phyloP scores from a whole-genome alignment of 2,329 filamentous ascomycete genomes.

The Fonsecaea erecta region DNA sequence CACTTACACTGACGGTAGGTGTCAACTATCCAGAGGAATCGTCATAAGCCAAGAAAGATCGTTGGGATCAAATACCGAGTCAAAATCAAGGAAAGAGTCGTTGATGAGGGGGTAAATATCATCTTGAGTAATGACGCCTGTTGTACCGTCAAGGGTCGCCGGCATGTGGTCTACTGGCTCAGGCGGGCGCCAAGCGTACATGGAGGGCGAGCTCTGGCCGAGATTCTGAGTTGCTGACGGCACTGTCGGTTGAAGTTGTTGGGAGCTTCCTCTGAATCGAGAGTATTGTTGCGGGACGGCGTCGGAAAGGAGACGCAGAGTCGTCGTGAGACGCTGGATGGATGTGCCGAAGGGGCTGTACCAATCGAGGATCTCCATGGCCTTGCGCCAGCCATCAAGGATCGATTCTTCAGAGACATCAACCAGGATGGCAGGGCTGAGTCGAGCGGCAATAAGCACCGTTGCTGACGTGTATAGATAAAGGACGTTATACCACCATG shows the following conservation, averaged over 20 bases:
- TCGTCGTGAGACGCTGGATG: constrained; percentile 18
- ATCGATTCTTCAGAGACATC: constrained; percentile 20
- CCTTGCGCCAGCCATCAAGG: constrained; percentile 20
- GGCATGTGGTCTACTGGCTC: background rate
- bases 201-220: background rate
- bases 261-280: constrained; percentile 1
- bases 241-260: background rate
- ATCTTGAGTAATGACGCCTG: background rate
- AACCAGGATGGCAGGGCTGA: constrained; percentile 26
- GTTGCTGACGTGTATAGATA: constrained; percentile 46
- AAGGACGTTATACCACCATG: constrained; percentile 48
- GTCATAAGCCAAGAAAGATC: constrained; percentile 22
- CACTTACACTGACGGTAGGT: background rate
- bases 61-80: constrained; percentile 16
- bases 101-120: background rate
- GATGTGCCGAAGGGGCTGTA: constrained; percentile 17
- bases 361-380: constrained; percentile 15
- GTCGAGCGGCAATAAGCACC: constrained; percentile 42
- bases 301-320: constrained; percentile 19
- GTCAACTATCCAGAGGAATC: constrained; percentile 9
- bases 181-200: background rate
- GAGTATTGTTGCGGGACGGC: constrained; percentile 20
- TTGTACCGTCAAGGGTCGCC: background rate
- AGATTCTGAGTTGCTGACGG: background rate
- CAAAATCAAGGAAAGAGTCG: constrained; percentile 8